Base-by-base conservation (phyloP, 306 rosid genomes). In the Geum urbanum region DNA sequence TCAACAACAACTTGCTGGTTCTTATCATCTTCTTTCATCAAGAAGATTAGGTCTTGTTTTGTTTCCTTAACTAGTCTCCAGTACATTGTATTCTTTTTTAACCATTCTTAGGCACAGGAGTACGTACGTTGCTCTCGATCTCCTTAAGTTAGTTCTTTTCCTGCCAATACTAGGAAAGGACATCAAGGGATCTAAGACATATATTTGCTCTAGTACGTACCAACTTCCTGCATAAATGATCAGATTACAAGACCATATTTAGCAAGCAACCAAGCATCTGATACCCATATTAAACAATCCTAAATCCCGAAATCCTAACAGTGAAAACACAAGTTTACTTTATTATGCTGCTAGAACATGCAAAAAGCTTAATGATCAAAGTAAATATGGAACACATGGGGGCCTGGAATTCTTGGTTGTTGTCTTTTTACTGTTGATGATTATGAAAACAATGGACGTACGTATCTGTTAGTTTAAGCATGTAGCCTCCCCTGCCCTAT, bases 401-500 rank as follows among this genome's bases (percentile, higher is more conserved):
- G 4, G 63, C 40, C 63, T 24, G 40, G 27, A 57, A 27, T 58
- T 55, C 61, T 22, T 55, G 57, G 27, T 8, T 35, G 3, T 9
- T 10, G 9, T 5, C 18, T 41, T 63, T 60, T 10, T 3, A 20
- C 18, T 0, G 11, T 63, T 24, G 3, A 45, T 46, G 24, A 24
- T 65, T 69, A 20, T 0, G 62, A 52, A 52, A 68, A 51, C 62
- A 62, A 52, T 18, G 54, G 32, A 19, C 9, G 13, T 6, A 19
- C 9, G 13, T 6, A 39, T 3, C 57, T 53, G 43, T 51, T 35
- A 4, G 22, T 40, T 68, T 19, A 43, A 69, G 24, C 4, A 69
- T 52, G 44, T 58, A 14, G 63, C 63, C 40, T 69, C 40, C 64
- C 64, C 35, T 54, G 41, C 64, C 64, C 35, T 54, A 69, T 20